Evolutionary conservation across 768 basidiomycete genomes (phyloP).

Genomic region (Rhodotorula graminis): DNA sequence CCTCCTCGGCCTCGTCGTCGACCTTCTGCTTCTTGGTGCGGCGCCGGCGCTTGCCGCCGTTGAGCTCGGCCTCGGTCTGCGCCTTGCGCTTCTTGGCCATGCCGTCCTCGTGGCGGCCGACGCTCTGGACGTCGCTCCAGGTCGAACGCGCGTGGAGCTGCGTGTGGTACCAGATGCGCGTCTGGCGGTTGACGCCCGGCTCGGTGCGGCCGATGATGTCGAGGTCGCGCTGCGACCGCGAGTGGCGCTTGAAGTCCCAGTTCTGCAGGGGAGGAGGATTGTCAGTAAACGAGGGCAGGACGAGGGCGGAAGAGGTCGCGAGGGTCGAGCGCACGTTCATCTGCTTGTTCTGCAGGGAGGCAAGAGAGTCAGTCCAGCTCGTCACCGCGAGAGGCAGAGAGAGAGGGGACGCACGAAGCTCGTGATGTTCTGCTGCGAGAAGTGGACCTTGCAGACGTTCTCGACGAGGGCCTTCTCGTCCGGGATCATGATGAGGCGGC

Average conservation of each 20-base stretch:
- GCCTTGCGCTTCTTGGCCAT: slow-evolving; percentile 30
- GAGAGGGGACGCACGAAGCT: slow-evolving; percentile 13
- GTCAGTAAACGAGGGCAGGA: background rate
- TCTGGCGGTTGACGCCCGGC: slow-evolving; percentile 11
- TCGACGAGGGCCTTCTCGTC: slow-evolving; percentile 29
- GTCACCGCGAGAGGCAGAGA: too few relatives aligned
- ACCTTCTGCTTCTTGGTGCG: too few relatives aligned
- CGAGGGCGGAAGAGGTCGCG: background rate
- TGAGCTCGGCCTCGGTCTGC: background rate
- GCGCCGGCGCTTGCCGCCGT: too few relatives aligned
- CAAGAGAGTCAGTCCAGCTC: background rate
- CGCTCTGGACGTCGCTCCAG: slow-evolving; percentile 12
- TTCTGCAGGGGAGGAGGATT: slow-evolving; percentile 8
- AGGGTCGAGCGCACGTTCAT: slow-evolving; percentile 20
- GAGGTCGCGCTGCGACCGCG: slow-evolving; percentile 31
- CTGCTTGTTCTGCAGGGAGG: slow-evolving; percentile 26
- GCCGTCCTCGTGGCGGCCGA: slow-evolving; percentile 28
- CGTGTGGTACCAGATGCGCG: slow-evolving; percentile 35
- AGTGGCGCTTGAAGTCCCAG: slow-evolving; percentile 37
- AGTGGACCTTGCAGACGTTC: slow-evolving; percentile 29
- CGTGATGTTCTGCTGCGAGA: slow-evolving; percentile 27
- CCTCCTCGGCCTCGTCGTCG: background rate
- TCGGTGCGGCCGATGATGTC: slow-evolving; percentile 7
- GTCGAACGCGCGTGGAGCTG: slow-evolving; percentile 12
- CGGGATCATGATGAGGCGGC: slow-evolving; percentile 28